A percentile compares a stretch with the other conserved stretches of the same genome.
Conservation (phyloP, 441 rosid genomes). For the Adansonia rubrostipa region DNA sequence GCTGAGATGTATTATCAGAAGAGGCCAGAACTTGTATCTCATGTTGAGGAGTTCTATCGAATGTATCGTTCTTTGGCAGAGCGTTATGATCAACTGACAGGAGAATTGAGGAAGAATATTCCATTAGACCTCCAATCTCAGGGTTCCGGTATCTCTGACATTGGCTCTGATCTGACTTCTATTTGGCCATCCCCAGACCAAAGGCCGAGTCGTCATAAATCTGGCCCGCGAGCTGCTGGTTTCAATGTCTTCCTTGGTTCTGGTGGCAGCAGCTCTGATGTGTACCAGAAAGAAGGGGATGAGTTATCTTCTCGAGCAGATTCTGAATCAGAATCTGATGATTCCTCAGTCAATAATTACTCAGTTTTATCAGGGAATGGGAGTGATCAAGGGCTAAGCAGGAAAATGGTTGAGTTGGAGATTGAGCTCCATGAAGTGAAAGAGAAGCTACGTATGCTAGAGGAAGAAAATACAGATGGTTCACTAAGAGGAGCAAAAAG, state of each 20-base stretch:
- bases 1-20: constrained; percentile 91
- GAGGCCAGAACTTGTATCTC: constrained; percentile 80
- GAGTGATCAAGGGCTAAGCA: constrained; percentile 50
- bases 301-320: constrained; percentile 72
- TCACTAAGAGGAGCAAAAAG: constrained; percentile 24
- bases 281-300: constrained; percentile 67
- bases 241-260: constrained; percentile 80
- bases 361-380: constrained; percentile 52
- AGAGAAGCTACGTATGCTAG: constrained; percentile 62
- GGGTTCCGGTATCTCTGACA: constrained; percentile 66
- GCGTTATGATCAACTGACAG: constrained; percentile 82
- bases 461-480: constrained; percentile 43
- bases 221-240: constrained; percentile 87
- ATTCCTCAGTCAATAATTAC: constrained; percentile 75
- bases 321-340: constrained; percentile 82
- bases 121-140: constrained; percentile 84
- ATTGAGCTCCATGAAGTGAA: constrained; percentile 69
- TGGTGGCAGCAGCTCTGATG: constrained; percentile 61
- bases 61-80: constrained; percentile 88
- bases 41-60: constrained; percentile 83
- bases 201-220: constrained; percentile 47
- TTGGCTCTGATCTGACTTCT: constrained; percentile 51
- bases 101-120: constrained; percentile 71
- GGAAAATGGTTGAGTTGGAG: constrained; percentile 70
- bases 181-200: constrained; percentile 50